Evolutionary conservation across 179 eudicot genomes (phyloP).

Genomic region (Kewa caespitosa): DNA sequence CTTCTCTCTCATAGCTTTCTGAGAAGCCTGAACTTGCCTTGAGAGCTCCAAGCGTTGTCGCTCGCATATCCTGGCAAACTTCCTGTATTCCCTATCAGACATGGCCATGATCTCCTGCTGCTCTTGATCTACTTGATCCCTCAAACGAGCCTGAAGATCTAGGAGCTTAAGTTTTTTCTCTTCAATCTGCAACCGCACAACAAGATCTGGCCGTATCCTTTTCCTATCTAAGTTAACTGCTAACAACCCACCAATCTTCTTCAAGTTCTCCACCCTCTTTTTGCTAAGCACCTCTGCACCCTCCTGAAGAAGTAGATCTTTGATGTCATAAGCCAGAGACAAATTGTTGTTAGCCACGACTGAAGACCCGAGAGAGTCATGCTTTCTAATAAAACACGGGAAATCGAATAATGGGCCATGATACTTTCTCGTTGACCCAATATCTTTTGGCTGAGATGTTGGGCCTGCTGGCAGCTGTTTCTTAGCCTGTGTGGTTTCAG

Average conservation of each 20-base stretch:
- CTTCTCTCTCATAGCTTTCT: constrained; percentile 86
- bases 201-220: constrained; percentile 91
- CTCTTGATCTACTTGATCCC: constrained; percentile 91
- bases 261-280: constrained; percentile 70
- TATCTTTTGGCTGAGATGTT: constrained; percentile 61
- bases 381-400: constrained; percentile 82
- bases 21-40: constrained; percentile 84
- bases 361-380: constrained; percentile 70
- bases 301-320: constrained; percentile 77
- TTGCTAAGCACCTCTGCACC: constrained; percentile 57
- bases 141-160: constrained; percentile 77
- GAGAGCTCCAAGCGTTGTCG: constrained; percentile 87
- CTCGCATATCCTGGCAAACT: constrained; percentile 90
- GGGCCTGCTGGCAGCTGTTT: constrained; percentile 53
- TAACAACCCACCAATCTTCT: constrained; percentile 71
- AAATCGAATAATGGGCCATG: constrained; percentile 96
- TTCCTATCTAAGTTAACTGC: constrained; percentile 89
- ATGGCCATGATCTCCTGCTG: constrained; percentile 94
- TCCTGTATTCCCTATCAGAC: constrained; percentile 90
- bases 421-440: constrained; percentile 65
- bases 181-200: constrained; percentile 79
- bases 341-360: constrained; percentile 64
- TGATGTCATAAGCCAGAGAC: constrained; percentile 77
- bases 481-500: constrained; percentile 62
- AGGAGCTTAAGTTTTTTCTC: constrained; percentile 80